A percentile compares a stretch with the other conserved stretches of the same genome.
Conservation (phyloP, 2,329 filamentous ascomycete genomes). For the Penicillium griseofulvum region DNA sequence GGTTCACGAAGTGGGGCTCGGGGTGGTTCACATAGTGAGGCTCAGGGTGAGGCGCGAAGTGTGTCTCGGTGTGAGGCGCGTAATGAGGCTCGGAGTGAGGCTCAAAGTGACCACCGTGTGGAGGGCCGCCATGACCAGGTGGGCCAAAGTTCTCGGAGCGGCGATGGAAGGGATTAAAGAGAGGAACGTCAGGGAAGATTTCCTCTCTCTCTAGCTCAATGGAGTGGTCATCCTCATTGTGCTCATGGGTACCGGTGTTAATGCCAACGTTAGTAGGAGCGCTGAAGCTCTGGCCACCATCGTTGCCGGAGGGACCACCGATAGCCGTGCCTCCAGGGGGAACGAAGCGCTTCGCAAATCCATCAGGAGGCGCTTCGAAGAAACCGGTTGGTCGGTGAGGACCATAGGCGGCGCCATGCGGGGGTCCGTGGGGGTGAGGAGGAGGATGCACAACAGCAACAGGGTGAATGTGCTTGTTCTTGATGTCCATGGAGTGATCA, state of each 20-base stretch:
- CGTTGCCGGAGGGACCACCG: conserved; percentile 24
- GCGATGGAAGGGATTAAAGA: background rate
- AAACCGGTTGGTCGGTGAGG: too few species aligned
- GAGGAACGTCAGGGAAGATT: conserved; percentile 9
- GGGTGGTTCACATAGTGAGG: background rate
- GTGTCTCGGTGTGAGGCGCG: background rate
- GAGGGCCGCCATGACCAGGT: background rate
- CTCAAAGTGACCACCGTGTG: background rate
- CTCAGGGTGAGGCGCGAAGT: background rate
- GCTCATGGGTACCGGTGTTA: conserved; percentile 14
- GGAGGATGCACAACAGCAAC: conserved; percentile 1
- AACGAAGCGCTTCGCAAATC: conserved; percentile 11
- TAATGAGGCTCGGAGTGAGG: background rate
- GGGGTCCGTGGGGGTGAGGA: background rate
- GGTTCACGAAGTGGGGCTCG: background rate
- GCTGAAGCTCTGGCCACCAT: conserved; percentile 24
- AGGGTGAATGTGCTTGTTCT: conserved; percentile 18
- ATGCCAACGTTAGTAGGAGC: conserved; percentile 14
- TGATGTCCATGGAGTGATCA: conserved; percentile 20
- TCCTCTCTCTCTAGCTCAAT: conserved; percentile 16
- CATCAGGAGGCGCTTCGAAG: background rate
- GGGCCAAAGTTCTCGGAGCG: background rate
- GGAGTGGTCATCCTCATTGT: conserved; percentile 19
- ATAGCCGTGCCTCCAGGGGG: conserved; percentile 18
- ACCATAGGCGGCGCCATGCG: conserved; percentile 1